Evolutionary conservation across 192 early-diverging fungal genomes (phyloP).

Genomic region (Ambispora gerdemannii): DNA sequence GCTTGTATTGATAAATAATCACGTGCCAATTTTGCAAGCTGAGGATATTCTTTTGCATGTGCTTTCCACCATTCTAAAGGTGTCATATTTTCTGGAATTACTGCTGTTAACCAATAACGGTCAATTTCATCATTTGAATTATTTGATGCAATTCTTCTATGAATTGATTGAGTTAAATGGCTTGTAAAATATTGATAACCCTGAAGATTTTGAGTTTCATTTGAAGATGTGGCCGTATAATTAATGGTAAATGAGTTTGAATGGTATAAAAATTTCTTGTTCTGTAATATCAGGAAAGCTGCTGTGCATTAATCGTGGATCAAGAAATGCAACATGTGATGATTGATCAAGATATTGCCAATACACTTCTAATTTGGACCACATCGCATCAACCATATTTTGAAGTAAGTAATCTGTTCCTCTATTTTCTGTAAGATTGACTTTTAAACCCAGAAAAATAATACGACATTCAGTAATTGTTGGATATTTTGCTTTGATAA

Average conservation of each 20-base stretch:
- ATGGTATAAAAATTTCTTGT: not conserved
- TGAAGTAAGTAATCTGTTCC: not conserved
- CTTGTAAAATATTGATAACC: not conserved
- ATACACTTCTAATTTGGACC: not conserved
- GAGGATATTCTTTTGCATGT: slow-evolving; percentile 1
- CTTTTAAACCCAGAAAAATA: slow-evolving; percentile 2
- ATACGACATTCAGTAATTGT: not conserved
- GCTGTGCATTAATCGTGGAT: not conserved
- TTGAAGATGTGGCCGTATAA: not conserved
- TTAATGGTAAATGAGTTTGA: not conserved
- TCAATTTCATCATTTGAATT: slow-evolving; percentile 1
- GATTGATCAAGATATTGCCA: not conserved
- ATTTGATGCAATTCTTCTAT: too few species aligned
- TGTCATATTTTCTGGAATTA: not conserved
- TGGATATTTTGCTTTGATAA: not conserved
- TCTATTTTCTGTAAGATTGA: not conserved
- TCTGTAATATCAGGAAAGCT: not conserved
- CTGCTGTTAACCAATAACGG: not conserved
- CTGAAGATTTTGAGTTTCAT: not conserved
- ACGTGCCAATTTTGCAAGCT: not conserved
- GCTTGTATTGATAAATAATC: slow-evolving; percentile 1
- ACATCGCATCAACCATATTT: not conserved
- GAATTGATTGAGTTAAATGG: too few species aligned
- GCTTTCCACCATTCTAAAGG: slow-evolving; percentile 11
- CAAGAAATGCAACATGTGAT: not conserved